A percentile compares a stretch with the other conserved stretches of the same genome.
Conservation (phyloP, 2,329 filamentous ascomycete species). For the Allantophomopsis lycopodina region DNA sequence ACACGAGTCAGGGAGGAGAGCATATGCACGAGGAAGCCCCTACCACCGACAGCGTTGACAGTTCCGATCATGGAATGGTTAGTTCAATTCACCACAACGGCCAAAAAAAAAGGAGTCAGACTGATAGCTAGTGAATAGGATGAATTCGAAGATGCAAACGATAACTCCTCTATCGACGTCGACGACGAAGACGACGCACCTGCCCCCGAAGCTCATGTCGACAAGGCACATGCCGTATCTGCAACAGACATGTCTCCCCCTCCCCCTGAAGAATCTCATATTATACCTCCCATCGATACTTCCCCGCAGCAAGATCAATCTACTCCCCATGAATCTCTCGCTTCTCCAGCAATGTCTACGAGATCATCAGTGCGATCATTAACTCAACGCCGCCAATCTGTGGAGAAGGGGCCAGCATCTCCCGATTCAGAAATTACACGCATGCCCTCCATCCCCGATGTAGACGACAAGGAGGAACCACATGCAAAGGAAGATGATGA, state of each 20-base stretch:
- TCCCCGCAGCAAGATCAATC: no score
- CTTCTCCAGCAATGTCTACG: no score
- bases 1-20: no score
- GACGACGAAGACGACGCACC: no score
- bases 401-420: conserved; percentile 9
- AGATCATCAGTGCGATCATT: conserved; percentile 11
- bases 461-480: conserved; percentile 14
- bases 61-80: conserved; percentile 11
- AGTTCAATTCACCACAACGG: not conserved
- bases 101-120: not conserved
- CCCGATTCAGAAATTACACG: conserved; percentile 16
- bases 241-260: not conserved
- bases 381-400: conserved; percentile 26
- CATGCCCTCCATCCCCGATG: conserved; percentile 8
- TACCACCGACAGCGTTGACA: conserved; percentile 2
- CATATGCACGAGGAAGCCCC: no score
- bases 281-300: conserved; percentile 7
- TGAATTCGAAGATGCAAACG: conserved; percentile 71
- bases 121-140: conserved; percentile 32
- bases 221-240: no score
- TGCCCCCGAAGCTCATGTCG: conserved; percentile 1
- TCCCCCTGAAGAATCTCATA: not conserved
- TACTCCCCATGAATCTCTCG: no score
- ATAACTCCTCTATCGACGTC: conserved; percentile 23
- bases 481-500: conserved; percentile 8